Conservation (phyloP, 768 basidiomycete genomes). For the Harrya chromipes region DNA sequence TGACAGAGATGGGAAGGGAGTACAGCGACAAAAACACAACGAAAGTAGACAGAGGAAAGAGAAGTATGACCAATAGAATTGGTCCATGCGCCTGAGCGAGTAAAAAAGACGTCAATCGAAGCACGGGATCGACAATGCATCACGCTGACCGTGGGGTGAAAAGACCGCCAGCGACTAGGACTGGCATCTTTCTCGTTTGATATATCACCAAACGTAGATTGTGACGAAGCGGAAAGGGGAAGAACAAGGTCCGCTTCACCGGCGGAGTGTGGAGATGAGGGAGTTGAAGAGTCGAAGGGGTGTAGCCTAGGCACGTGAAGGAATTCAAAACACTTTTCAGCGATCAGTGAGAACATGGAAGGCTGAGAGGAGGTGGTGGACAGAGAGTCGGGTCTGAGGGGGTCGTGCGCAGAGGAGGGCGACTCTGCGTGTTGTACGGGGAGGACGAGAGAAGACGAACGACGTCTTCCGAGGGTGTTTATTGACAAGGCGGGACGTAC, state of each 20-base stretch:
- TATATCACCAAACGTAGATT: conserved; percentile 43
- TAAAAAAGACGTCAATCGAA: conserved; percentile 5
- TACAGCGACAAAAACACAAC: conserved; percentile 44
- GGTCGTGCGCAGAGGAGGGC: not conserved
- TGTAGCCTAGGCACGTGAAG: conserved; percentile 46
- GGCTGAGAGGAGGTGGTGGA: conserved; percentile 24
- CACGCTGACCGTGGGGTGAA: conserved; percentile 36
- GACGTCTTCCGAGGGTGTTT: conserved; percentile 52
- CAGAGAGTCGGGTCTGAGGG: not conserved
- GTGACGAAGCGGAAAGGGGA: conserved; percentile 53
- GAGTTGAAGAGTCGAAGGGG: conserved; percentile 39
- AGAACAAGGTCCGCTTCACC: conserved; percentile 46
- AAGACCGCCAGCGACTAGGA: conserved; percentile 29
- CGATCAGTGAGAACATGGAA: conserved; percentile 51
- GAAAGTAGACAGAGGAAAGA: conserved; percentile 67
- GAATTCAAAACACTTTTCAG: conserved; percentile 51
- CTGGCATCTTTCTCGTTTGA: conserved; percentile 37
- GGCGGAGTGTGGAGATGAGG: conserved; percentile 43
- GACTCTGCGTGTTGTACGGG: conserved; percentile 22
- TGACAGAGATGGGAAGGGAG: conserved; percentile 65
- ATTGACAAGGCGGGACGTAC: conserved; percentile 52
- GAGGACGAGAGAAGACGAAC: conserved; percentile 48
- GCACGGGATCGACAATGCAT: conserved; percentile 1
- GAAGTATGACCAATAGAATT: conserved; percentile 63
- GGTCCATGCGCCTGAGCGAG: conserved; percentile 49